phyloP scores from a whole-genome alignment of 257 asterid genomes.

The Galeopsis tetrahit region DNA sequence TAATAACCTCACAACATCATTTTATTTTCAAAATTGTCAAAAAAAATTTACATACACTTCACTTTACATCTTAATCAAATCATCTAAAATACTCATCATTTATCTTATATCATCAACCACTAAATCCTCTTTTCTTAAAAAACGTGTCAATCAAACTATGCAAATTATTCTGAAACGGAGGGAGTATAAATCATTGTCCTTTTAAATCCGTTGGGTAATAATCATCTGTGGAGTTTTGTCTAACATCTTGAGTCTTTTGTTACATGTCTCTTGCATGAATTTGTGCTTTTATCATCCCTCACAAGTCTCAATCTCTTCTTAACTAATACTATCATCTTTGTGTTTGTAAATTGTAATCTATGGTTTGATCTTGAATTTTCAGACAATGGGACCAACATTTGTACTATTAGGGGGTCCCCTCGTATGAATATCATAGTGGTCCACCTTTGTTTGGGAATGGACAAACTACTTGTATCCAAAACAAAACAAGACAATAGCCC shows the following conservation, averaged over 20 bases:
- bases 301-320: constrained; percentile 32
- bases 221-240: constrained; percentile 35
- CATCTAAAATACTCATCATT: too few relatives aligned
- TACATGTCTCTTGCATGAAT: constrained; percentile 45
- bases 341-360: neutral
- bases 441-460: constrained; percentile 23
- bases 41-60: too few relatives aligned
- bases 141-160: too few relatives aligned
- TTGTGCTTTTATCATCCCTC: constrained; percentile 37
- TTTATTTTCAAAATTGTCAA: too few relatives aligned
- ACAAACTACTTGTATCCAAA: constrained; percentile 32
- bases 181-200: constrained; percentile 28
- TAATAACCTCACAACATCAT: too few relatives aligned
- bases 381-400: neutral
- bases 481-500: constrained; percentile 25
- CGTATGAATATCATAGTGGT: constrained; percentile 17
- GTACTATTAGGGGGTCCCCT: neutral
- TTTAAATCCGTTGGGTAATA: constrained; percentile 34
- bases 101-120: too few relatives aligned
- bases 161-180: too few relatives aligned
- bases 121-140: too few relatives aligned
- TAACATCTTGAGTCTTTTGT: constrained; percentile 38
- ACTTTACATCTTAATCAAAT: too few relatives aligned
- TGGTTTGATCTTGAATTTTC: neutral
- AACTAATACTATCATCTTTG: neutral